Evolutionary conservation across 805 yeast genomes (phyloP).

Genomic region (Candida ficus): DNA sequence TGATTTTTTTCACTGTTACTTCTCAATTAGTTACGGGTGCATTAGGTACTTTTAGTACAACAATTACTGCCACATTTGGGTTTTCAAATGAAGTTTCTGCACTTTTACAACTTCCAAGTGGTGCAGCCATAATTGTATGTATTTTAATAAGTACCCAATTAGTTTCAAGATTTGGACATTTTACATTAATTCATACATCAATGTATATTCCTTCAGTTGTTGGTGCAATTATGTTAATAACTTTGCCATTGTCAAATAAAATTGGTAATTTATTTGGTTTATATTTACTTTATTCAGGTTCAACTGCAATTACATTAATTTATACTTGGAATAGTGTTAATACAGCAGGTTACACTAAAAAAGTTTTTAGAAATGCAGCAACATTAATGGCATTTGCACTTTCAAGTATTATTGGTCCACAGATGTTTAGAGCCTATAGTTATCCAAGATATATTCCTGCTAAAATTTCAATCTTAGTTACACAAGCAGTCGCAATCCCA

Average conservation of each 20-base stretch:
- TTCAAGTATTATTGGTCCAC: slow-evolving; percentile 58
- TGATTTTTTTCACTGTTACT: slow-evolving; percentile 35
- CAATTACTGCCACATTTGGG: slow-evolving; percentile 16
- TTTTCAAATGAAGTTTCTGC: slow-evolving; percentile 32
- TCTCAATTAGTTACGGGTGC: slow-evolving; percentile 47
- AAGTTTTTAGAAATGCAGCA: slow-evolving; percentile 43
- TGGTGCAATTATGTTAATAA: slow-evolving; percentile 40
- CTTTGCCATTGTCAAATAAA: slow-evolving; percentile 29
- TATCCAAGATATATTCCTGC: slow-evolving; percentile 54
- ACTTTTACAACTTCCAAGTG: slow-evolving; percentile 48
- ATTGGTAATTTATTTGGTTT: slow-evolving; percentile 43
- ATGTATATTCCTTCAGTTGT: slow-evolving; percentile 45
- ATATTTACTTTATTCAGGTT: slow-evolving; percentile 46
- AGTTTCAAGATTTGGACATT: slow-evolving; percentile 29
- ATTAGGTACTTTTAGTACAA: slow-evolving; percentile 19
- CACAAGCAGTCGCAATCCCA: slow-evolving; percentile 42
- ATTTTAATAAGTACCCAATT: slow-evolving; percentile 34
- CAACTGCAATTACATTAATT: slow-evolving; percentile 48
- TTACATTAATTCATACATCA: slow-evolving; percentile 30
- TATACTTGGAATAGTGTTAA: slow-evolving; percentile 55
- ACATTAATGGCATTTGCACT: slow-evolving; percentile 51
- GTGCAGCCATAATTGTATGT: slow-evolving; percentile 38
- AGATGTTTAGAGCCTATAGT: slow-evolving; percentile 43
- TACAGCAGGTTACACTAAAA: slow-evolving; percentile 56
- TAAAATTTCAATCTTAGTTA: slow-evolving; percentile 47